A percentile compares a stretch with the other conserved stretches of the same genome.
These are phyloP conservation scores for Saccharum officinarum DNA, from an alignment of 176 grass and related monocot genomes.

Conservation along the genomic window DNA sequence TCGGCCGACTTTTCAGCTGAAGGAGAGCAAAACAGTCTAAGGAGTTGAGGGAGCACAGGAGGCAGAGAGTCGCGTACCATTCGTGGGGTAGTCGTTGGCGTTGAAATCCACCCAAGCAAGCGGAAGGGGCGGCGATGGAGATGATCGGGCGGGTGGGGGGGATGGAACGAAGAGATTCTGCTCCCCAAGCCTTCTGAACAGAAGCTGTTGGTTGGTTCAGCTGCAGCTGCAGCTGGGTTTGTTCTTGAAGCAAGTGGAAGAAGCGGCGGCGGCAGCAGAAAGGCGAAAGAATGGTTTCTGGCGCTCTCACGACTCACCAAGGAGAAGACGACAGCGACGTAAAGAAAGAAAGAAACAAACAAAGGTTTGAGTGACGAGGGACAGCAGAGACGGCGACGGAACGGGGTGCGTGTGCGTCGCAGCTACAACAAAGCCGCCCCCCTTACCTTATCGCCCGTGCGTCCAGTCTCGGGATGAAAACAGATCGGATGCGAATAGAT, in stretches of 20 bases:
- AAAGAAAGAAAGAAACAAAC: not conserved
- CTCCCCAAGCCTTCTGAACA: not conserved
- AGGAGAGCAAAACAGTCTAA: not conserved
- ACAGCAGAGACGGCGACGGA: no score
- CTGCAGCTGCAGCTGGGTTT: not conserved
- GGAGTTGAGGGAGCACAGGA: not conserved
- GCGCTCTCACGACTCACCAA: not conserved
- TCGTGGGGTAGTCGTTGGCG: not conserved
- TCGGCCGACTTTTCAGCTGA: not conserved
- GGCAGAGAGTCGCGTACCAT: slow-evolving; percentile 14
- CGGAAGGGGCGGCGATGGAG: not conserved
- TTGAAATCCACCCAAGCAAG: no score
- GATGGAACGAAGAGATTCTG: not conserved
- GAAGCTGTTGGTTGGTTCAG: not conserved
- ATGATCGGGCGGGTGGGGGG: not conserved
- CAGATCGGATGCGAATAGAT: no score
- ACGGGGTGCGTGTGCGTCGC: no score
- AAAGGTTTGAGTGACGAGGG: no score
- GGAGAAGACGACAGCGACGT: not conserved
- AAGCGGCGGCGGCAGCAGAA: not conserved
- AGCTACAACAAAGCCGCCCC: no score
- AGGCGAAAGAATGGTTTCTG: not conserved
- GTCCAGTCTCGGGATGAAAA: no score
- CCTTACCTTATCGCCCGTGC: no score
- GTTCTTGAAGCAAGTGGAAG: not conserved